phyloP scores from a whole-genome alignment of 108 stramenopile species.

The Nannochloropsis oceanica region DNA sequence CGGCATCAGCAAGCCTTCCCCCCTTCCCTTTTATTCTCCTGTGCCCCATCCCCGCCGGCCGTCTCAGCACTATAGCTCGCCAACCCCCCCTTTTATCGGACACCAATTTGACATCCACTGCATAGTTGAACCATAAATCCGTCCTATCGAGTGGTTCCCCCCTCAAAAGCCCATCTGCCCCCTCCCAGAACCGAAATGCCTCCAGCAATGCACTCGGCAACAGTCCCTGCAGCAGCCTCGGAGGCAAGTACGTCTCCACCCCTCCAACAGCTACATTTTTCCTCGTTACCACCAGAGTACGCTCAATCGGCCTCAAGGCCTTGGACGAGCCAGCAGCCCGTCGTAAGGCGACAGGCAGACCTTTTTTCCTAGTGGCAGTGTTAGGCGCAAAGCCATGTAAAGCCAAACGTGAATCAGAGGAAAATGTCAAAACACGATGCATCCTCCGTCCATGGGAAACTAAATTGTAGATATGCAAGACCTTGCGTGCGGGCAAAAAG shows the following conservation, averaged over 20 bases:
- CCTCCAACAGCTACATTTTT: background rate
- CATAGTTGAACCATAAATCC: background rate
- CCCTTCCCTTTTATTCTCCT: background rate
- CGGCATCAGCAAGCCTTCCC: background rate
- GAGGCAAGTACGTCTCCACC: background rate
- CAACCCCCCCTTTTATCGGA: background rate
- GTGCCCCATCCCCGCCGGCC: background rate
- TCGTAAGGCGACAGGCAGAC: background rate
- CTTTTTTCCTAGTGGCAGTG: background rate
- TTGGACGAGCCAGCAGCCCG: background rate
- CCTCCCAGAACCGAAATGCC: background rate
- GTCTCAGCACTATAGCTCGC: background rate
- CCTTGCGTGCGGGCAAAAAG: slow-evolving; percentile 1
- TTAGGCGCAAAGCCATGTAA: background rate
- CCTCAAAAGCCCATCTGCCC: background rate
- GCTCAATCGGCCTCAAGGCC: background rate
- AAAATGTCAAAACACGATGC: background rate
- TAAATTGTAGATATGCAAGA: slow-evolving; percentile 10
- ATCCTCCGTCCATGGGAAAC: slow-evolving; percentile 9
- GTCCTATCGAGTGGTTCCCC: background rate
- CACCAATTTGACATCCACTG: background rate
- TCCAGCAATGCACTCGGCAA: background rate
- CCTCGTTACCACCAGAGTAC: background rate
- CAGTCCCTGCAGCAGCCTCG: background rate
- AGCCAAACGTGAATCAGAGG: background rate